Base-by-base conservation (phyloP, 176 grass and related monocot species). In the Elymus sibiricus region DNA sequence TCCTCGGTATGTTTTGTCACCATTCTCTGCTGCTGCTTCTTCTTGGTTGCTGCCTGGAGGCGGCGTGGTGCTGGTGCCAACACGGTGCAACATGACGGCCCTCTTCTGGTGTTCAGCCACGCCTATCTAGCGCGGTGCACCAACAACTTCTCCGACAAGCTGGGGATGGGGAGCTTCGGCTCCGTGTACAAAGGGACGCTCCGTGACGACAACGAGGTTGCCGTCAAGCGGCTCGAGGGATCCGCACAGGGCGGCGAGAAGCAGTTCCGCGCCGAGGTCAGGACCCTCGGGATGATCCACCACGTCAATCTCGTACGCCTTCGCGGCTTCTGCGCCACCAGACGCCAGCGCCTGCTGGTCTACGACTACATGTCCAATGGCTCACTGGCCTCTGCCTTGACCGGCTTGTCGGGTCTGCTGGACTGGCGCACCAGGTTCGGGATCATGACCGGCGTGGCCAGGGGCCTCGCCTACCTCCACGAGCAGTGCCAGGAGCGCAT, bases 331-430 rank as follows among this genome's bases (percentile, higher is more conserved):
- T 86, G 89, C 84, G 69, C 34, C 7, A 79, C 70, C 24, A 21
- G n/a, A 7, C 76, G 32, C 55, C 70, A 90, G 42, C 77, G 84
- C 62, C 84, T 90, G 9, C 46, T 90, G 74, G 84, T 88, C 17
- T 86, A 90, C 84, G 65, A 64, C 56, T 86, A 85, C 67, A 90
- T 90, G 88, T 68, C 82, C 62, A 90, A 82, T 19, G 74, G 83
- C 11, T 90, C 88, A 2, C 34, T 90, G 51, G 89, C 85, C 0
- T 80, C 80, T 19, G 21, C 38, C 49, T 17, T 91, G 31, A 81
- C 85, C 10, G 66, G 85, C 5, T 17, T 32, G 5, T 72, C 47
- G 13, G 86, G 66, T 32, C 64, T 34, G 63, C 62, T 91, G 65
- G 76, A 70, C 66, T 91, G 90, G 86, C 5, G 64, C 64, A 15